Percentiles rank a stretch among this genome's conserved stretches.
These are phyloP conservation scores for Nemania abortiva DNA, from an alignment of 2,329 filamentous ascomycete species.

Conservation along the genomic window DNA sequence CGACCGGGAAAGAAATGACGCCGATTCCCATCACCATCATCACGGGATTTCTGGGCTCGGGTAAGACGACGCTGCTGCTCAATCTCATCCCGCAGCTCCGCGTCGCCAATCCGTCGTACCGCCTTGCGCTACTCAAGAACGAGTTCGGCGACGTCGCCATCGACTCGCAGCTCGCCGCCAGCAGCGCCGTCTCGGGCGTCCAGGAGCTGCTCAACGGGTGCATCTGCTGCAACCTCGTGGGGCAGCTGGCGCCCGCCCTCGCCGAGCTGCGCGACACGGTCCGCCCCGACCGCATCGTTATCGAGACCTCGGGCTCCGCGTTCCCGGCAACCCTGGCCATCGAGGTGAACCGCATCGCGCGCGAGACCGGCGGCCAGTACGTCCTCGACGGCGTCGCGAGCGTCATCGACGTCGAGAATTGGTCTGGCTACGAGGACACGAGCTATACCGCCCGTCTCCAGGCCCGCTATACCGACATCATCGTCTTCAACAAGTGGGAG, in stretches of 20 bases:
- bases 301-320: constrained; percentile 91
- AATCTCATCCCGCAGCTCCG: constrained; percentile 91
- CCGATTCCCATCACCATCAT: constrained; percentile 93
- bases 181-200: constrained; percentile 86
- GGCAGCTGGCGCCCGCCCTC: constrained; percentile 85
- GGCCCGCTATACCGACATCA: constrained; percentile 88
- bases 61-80: constrained; percentile 95
- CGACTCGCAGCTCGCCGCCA: constrained; percentile 89
- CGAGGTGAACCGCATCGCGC: constrained; percentile 83
- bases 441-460: constrained; percentile 90
- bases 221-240: constrained; percentile 98
- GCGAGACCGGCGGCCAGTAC: constrained; percentile 75
- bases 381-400: constrained; percentile 87
- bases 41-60: constrained; percentile 94
- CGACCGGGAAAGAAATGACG: constrained; percentile 55
- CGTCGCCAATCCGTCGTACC: constrained; percentile 79
- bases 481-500: constrained; percentile 97
- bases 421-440: constrained; percentile 91
- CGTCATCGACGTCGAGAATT: constrained; percentile 95
- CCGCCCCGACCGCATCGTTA: constrained; percentile 84
- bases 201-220: constrained; percentile 95
- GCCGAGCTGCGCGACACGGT: constrained; percentile 72
- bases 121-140: constrained; percentile 95
- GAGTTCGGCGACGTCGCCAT: constrained; percentile 96
- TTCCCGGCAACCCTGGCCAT: constrained; percentile 91